phyloP scores from a whole-genome alignment of 805 yeast genomes.

The Yarrowia keelungensis region DNA sequence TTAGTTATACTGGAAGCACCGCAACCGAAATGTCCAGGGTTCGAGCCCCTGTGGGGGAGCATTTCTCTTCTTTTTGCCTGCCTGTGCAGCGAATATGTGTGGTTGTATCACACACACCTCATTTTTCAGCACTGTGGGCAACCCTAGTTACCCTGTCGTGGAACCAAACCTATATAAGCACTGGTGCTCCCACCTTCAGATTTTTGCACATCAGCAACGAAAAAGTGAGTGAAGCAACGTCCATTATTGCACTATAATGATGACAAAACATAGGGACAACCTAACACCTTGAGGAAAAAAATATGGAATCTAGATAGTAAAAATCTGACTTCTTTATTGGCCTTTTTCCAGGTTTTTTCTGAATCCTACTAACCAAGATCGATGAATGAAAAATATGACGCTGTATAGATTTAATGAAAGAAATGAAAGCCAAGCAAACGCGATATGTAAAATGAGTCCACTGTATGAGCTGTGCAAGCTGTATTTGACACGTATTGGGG shows the following conservation, averaged over 20 bases:
- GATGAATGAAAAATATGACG: neutral
- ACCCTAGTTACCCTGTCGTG: conserved; percentile 29
- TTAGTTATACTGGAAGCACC: conserved; percentile 47
- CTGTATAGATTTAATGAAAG: neutral
- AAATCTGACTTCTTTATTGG: conserved; percentile 6
- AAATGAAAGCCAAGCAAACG: no score
- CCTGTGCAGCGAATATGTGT: neutral
- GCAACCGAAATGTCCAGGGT: conserved; percentile 65
- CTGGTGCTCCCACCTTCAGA: neutral
- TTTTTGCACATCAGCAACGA: neutral
- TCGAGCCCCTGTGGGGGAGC: conserved; percentile 67
- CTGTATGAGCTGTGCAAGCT: no score
- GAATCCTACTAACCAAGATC: conserved; percentile 19
- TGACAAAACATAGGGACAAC: conserved; percentile 39
- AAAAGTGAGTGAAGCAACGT: conserved; percentile 15
- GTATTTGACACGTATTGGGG: no score
- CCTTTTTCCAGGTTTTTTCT: neutral
- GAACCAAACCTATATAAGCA: neutral
- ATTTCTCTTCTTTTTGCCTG: conserved; percentile 7
- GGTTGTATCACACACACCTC: neutral
- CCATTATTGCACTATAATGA: conserved; percentile 25
- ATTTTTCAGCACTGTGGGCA: conserved; percentile 21
- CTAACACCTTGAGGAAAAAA: conserved; percentile 29
- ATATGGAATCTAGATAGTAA: conserved; percentile 39
- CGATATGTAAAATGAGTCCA: no score